Conservation (phyloP, 2,329 filamentous ascomycete species). For the Kalmusia sp. region DNA sequence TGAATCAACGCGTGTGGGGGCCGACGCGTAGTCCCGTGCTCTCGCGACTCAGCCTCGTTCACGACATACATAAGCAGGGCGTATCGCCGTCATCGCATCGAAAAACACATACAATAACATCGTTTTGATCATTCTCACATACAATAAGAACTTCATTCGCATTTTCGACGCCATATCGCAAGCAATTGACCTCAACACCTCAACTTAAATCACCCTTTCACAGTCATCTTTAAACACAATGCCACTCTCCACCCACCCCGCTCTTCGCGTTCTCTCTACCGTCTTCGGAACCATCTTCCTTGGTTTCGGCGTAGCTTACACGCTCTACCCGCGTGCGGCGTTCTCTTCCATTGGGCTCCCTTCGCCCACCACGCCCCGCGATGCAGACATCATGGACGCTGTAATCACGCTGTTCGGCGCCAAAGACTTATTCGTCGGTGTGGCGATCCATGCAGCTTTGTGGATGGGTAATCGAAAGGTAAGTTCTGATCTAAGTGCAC, state of each 20-base stretch:
- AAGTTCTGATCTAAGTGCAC: too few relatives aligned
- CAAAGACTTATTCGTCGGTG: slow-evolving; percentile 59
- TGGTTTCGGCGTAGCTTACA: slow-evolving; percentile 50
- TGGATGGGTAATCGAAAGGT: slow-evolving; percentile 50
- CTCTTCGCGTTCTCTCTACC: slow-evolving; percentile 21
- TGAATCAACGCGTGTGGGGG: background rate
- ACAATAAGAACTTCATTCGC: too few relatives aligned
- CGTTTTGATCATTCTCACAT: too few relatives aligned
- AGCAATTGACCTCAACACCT: too few relatives aligned
- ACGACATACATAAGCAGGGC: background rate
- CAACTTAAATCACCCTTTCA: background rate
- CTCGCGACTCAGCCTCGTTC: background rate
- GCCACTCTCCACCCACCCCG: slow-evolving; percentile 14
- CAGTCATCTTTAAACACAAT: slow-evolving; percentile 7
- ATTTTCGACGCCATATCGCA: too few relatives aligned
- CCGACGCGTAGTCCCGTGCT: slow-evolving; percentile 13
- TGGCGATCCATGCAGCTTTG: slow-evolving; percentile 47
- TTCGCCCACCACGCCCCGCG: slow-evolving; percentile 29
- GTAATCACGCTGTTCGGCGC: slow-evolving; percentile 57
- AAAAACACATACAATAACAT: background rate
- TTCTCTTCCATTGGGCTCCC: slow-evolving; percentile 49
- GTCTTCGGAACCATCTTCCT: slow-evolving; percentile 39
- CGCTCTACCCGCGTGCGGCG: slow-evolving; percentile 44
- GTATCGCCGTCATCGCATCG: too few relatives aligned
- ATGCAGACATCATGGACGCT: slow-evolving; percentile 51